Conservation (phyloP, 1,284 basidiomycete species). For the Quambalaria eucalypti region DNA sequence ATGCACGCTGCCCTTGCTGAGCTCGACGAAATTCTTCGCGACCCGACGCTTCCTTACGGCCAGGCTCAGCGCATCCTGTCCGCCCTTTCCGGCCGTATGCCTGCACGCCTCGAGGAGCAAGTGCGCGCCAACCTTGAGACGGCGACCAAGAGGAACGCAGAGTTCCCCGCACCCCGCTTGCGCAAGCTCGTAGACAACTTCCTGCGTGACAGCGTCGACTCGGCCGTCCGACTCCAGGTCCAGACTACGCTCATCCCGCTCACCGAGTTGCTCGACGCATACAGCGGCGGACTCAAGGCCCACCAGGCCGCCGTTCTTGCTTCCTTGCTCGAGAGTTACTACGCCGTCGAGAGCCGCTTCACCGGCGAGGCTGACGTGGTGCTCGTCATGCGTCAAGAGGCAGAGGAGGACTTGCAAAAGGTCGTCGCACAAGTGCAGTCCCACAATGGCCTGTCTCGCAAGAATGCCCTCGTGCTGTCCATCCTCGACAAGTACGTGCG, state of each 20-base stretch:
- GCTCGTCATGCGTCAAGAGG: constrained; percentile 76
- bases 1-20: constrained; percentile 73
- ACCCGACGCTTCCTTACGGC: constrained; percentile 81
- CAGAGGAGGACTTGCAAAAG: constrained; percentile 84
- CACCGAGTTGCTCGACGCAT: constrained; percentile 70
- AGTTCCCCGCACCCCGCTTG: constrained; percentile 75
- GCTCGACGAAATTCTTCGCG: constrained; percentile 65
- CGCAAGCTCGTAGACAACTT: constrained; percentile 78
- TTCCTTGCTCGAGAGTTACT: constrained; percentile 64
- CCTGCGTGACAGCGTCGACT: constrained; percentile 64
- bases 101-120: constrained; percentile 63
- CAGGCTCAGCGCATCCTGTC: constrained; percentile 77
- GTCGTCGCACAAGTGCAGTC: constrained; percentile 81
- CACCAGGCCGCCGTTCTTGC: constrained; percentile 75
- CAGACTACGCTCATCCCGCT: constrained; percentile 61
- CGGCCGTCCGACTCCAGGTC: constrained; percentile 31
- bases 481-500: constrained; percentile 62
- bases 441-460: constrained; percentile 88
- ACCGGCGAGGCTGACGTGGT: constrained; percentile 83
- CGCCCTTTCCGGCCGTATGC: constrained; percentile 84
- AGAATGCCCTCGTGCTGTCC: constrained; percentile 75
- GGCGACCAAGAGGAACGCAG: constrained; percentile 61
- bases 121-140: constrained; percentile 71
- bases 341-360: constrained; percentile 80
- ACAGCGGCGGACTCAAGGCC: constrained; percentile 63